These are phyloP conservation scores for Rubroshorea leprosula DNA, from an alignment of 345 rosid species.

Conservation along the genomic window DNA sequence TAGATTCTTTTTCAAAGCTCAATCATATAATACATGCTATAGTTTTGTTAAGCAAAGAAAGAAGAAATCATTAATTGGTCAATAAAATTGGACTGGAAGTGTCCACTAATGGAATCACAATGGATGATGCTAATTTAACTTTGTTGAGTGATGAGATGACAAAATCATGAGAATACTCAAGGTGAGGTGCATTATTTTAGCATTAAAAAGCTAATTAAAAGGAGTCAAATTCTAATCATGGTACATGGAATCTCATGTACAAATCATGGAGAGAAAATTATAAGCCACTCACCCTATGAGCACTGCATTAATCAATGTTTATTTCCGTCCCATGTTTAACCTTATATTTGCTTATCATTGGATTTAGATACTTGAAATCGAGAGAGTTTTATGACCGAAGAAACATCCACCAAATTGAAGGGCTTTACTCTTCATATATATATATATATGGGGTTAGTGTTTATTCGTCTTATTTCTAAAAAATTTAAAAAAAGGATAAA, in stretches of 20 bases:
- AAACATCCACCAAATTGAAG: no score
- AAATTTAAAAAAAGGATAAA: no score
- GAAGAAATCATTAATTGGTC: no score
- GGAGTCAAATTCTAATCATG: slow-evolving; percentile 17
- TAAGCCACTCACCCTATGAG: slow-evolving; percentile 13
- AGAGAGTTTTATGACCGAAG: not conserved
- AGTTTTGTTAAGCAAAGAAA: no score
- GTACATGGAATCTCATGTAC: slow-evolving; percentile 14
- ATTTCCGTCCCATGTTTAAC: slow-evolving; percentile 7
- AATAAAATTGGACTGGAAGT: not conserved
- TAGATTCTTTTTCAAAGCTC: no score
- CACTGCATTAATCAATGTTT: no score
- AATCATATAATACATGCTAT: no score
- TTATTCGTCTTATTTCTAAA: no score
- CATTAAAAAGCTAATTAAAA: slow-evolving; percentile 10
- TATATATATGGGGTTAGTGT: no score
- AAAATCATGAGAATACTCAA: slow-evolving; percentile 4
- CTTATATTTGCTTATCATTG: slow-evolving; percentile 14
- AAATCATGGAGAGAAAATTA: slow-evolving; percentile 15
- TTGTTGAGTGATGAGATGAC: not conserved
- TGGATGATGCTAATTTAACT: not conserved
- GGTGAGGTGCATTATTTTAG: not conserved
- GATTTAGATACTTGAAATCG: slow-evolving; percentile 16
- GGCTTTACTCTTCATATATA: no score
- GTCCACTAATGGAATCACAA: not conserved